phyloP scores from a whole-genome alignment of 2,329 filamentous ascomycete genomes.

The Pseudocercospora macadamiae region DNA sequence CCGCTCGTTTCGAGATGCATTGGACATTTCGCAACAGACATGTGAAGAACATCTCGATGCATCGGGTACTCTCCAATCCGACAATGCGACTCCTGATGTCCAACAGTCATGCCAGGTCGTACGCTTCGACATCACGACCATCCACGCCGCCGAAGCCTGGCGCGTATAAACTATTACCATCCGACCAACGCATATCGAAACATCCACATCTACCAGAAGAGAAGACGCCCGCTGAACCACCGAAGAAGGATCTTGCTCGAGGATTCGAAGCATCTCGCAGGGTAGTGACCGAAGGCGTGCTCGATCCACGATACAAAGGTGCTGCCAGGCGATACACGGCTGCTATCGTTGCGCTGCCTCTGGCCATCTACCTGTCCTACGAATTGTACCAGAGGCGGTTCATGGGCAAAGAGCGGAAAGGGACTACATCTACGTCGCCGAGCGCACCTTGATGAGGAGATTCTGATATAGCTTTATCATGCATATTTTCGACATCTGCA shows the following conservation, averaged over 20 bases:
- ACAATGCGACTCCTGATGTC: too few species aligned
- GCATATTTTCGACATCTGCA: neutral
- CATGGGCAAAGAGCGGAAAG: slow-evolving; percentile 28
- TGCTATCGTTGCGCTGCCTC: slow-evolving; percentile 32
- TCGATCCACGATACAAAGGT: slow-evolving; percentile 33
- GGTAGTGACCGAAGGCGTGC: slow-evolving; percentile 29
- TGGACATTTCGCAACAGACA: too few species aligned
- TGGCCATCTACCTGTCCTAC: slow-evolving; percentile 33
- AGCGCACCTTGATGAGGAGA: neutral
- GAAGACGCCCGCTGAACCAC: slow-evolving; percentile 4
- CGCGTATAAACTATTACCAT: neutral
- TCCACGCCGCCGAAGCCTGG: neutral
- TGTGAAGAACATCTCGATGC: too few species aligned
- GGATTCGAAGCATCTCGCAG: slow-evolving; percentile 29
- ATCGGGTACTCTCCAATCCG: too few species aligned
- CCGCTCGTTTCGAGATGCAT: too few species aligned
- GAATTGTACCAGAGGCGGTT: slow-evolving; percentile 35
- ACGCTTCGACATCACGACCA: neutral
- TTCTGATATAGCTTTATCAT: neutral
- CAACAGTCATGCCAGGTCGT: too few species aligned
- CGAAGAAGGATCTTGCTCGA: slow-evolving; percentile 22
- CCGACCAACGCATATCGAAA: neutral
- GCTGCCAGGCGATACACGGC: slow-evolving; percentile 28
- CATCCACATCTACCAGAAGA: neutral
- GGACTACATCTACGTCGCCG: neutral